These are phyloP conservation scores for Albatrellus ellisii DNA, from an alignment of 768 basidiomycete species.

Conservation along the genomic window DNA sequence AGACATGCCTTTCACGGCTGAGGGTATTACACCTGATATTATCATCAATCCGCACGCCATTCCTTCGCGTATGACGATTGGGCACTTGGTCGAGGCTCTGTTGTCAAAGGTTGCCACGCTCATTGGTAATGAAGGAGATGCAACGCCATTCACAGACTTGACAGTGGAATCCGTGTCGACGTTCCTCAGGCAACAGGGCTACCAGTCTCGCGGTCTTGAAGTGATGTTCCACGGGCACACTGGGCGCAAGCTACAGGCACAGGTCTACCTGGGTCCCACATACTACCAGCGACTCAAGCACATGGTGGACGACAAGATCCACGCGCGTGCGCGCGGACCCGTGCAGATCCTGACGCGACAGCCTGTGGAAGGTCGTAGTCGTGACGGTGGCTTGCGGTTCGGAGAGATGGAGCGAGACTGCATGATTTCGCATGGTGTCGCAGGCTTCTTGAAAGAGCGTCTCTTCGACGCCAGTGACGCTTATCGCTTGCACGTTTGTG, in stretches of 20 bases:
- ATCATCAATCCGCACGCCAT: slow-evolving; percentile 99
- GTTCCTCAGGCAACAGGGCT: slow-evolving; percentile 78
- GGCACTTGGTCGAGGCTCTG: slow-evolving; percentile 97
- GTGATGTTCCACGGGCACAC: slow-evolving; percentile 99
- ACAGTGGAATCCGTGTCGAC: slow-evolving; percentile 98
- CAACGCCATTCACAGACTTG: slow-evolving; percentile 95
- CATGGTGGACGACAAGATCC: slow-evolving; percentile 99
- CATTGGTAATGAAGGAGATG: slow-evolving; percentile 94
- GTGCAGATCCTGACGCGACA: slow-evolving; percentile 96
- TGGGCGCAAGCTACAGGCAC: slow-evolving; percentile 94
- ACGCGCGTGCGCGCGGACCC: slow-evolving; percentile 92
- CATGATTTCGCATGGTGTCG: slow-evolving; percentile 99
- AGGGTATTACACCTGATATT: slow-evolving; percentile 94
- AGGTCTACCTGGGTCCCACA: slow-evolving; percentile 96
- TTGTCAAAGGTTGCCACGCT: slow-evolving; percentile 93
- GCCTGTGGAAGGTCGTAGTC: slow-evolving; percentile 95
- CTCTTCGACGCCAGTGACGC: slow-evolving; percentile 89
- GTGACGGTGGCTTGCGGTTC: slow-evolving; percentile 98
- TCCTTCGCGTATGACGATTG: slow-evolving; percentile 99
- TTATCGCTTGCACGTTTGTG: slow-evolving; percentile 91
- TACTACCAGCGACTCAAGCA: slow-evolving; percentile 99
- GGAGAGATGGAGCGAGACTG: slow-evolving; percentile 99
- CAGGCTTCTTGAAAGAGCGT: slow-evolving; percentile 94
- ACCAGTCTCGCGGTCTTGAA: slow-evolving; percentile 94
- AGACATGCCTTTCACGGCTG: slow-evolving; percentile 98